phyloP scores from a whole-genome alignment of 352 stramenopile genomes.

The Globisporangium paddicum region DNA sequence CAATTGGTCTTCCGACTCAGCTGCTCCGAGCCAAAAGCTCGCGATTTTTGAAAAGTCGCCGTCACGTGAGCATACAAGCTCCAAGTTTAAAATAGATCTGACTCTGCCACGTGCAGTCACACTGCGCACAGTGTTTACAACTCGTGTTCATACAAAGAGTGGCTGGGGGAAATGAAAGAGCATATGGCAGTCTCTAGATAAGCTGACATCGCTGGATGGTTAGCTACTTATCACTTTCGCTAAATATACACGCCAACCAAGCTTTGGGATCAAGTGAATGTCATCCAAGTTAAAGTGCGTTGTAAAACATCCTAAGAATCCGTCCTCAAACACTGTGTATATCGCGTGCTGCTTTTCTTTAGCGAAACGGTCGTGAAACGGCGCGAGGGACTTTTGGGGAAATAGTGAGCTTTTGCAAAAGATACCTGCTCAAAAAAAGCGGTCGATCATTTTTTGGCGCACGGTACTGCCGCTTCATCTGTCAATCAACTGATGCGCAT shows the following conservation, averaged over 20 bases:
- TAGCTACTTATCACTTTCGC: too few species aligned
- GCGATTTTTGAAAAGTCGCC: neutral
- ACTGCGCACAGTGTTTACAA: neutral
- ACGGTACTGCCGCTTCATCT: neutral
- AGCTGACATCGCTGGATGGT: too few species aligned
- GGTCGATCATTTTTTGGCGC: neutral
- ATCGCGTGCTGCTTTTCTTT: neutral
- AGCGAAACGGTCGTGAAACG: constrained; percentile 1
- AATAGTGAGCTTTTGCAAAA: constrained; percentile 9
- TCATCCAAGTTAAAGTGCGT: neutral
- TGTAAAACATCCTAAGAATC: neutral
- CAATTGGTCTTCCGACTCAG: constrained; percentile 5
- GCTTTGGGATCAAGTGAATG: neutral
- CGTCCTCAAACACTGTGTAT: neutral
- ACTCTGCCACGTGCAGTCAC: neutral
- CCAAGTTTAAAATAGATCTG: neutral
- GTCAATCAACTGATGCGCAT: neutral
- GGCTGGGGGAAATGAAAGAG: too few species aligned
- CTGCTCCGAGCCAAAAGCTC: constrained; percentile 9
- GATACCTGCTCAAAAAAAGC: neutral
- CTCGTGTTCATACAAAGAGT: too few species aligned
- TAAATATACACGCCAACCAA: too few species aligned
- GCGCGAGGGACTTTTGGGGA: constrained; percentile 13
- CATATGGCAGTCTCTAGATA: too few species aligned
- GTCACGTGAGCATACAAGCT: neutral